Evolutionary conservation across 306 rosid genomes (phyloP).

Genomic region (Lathyrus aphaca): DNA sequence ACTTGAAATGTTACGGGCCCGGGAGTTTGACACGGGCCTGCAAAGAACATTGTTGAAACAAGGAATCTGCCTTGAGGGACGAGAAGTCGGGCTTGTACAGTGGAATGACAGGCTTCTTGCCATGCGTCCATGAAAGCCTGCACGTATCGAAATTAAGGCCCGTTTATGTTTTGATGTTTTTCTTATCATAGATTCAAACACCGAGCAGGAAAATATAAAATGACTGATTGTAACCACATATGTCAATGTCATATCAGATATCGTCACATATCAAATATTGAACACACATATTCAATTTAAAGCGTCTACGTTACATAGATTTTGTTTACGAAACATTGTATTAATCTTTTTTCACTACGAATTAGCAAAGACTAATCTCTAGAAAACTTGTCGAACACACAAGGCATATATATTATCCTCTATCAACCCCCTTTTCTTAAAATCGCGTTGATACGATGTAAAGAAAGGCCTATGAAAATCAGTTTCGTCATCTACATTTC

Average conservation of each 20-base stretch:
- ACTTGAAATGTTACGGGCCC: conserved; percentile 63
- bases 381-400: neutral
- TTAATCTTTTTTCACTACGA: neutral
- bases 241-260: neutral
- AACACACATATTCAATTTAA: neutral
- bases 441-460: neutral
- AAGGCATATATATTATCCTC: neutral
- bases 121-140: conserved; percentile 73
- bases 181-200: neutral
- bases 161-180: too few species aligned
- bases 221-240: neutral
- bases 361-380: neutral
- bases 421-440: neutral
- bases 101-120: conserved; percentile 61
- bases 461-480: neutral
- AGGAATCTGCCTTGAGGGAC: conserved; percentile 62
- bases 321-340: neutral
- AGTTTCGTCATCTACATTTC: neutral
- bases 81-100: conserved; percentile 53
- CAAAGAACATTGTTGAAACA: conserved; percentile 55
- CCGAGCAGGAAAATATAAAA: neutral
- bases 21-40: conserved; percentile 65
- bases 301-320: neutral
- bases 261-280: neutral
- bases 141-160: conserved; percentile 1